Evolutionary conservation across 2,329 filamentous ascomycete species (phyloP).

Genomic region (Fusarium newnesense): DNA sequence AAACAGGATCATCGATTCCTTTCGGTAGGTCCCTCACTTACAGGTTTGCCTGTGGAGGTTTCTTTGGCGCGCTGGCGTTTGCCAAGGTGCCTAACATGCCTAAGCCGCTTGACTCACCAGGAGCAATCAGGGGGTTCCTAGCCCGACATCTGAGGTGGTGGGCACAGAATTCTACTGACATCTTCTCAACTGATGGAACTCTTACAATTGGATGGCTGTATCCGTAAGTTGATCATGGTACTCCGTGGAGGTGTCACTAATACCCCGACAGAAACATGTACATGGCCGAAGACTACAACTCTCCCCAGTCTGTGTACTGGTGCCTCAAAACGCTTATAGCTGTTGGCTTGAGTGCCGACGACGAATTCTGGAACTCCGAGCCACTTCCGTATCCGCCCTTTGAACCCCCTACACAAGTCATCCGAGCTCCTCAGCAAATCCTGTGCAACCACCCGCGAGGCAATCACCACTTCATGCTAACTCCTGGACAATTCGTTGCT

Average conservation of each 20-base stretch:
- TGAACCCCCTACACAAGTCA: background rate
- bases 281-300: conserved; percentile 67
- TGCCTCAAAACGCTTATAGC: conserved; percentile 61
- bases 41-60: conserved; percentile 60
- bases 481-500: conserved; percentile 52
- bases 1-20: conserved; percentile 59
- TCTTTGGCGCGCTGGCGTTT: conserved; percentile 58
- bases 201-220: conserved; percentile 57
- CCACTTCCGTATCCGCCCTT: conserved; percentile 46
- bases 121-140: conserved; percentile 59
- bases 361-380: conserved; percentile 58
- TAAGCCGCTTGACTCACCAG: conserved; percentile 50
- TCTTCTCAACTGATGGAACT: conserved; percentile 61
- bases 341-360: conserved; percentile 47
- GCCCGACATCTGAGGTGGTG: conserved; percentile 63
- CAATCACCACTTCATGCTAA: conserved; percentile 56
- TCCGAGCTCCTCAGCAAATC: conserved; percentile 54
- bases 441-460: conserved; percentile 50
- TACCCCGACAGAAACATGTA: conserved; percentile 58
- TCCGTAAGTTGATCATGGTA: conserved; percentile 29
- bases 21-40: conserved; percentile 64
- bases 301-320: conserved; percentile 66
- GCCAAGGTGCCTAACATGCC: conserved; percentile 53
- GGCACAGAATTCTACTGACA: conserved; percentile 51
- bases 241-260: background rate